Evolutionary conservation across 305 asterid genomes (phyloP).

Genomic region (Solanum hybrid): DNA sequence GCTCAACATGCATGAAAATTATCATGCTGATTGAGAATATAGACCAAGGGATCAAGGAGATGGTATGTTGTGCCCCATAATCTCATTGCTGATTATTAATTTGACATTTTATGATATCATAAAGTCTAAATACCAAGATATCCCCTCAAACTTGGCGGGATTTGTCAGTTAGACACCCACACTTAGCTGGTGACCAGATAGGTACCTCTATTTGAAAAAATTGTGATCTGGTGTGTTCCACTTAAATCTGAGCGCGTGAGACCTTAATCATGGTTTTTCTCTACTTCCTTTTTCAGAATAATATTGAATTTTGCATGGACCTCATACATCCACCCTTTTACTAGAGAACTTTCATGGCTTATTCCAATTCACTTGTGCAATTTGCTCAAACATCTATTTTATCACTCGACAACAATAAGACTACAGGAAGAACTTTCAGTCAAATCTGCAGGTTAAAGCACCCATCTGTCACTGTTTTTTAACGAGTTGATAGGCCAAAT

Average conservation of each 20-base stretch:
- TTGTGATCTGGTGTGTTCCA: neutral
- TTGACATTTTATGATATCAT: neutral
- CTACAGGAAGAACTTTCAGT: constrained; percentile 47
- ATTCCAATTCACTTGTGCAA: constrained; percentile 42
- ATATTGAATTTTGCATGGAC: neutral
- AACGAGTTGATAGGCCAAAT: constrained; percentile 58
- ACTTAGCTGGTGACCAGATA: neutral
- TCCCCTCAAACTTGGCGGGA: neutral
- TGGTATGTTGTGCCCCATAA: constrained; percentile 36
- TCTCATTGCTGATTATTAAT: neutral
- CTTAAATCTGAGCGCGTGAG: neutral
- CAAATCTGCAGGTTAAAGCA: constrained; percentile 53
- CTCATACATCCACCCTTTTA: constrained; percentile 41
- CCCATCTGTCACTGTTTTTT: constrained; percentile 42
- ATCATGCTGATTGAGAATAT: constrained; percentile 80
- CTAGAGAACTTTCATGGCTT: constrained; percentile 48
- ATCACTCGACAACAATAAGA: constrained; percentile 54
- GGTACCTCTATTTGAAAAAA: neutral
- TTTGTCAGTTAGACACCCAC: neutral
- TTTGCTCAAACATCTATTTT: constrained; percentile 38
- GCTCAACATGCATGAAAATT: constrained; percentile 79
- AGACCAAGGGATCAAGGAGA: constrained; percentile 52
- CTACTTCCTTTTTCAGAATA: neutral
- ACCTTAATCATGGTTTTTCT: neutral
- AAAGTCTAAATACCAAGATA: neutral